phyloP scores from a whole-genome alignment of 2,329 filamentous ascomycete genomes.

The Lasiodiplodia gonubiensis region DNA sequence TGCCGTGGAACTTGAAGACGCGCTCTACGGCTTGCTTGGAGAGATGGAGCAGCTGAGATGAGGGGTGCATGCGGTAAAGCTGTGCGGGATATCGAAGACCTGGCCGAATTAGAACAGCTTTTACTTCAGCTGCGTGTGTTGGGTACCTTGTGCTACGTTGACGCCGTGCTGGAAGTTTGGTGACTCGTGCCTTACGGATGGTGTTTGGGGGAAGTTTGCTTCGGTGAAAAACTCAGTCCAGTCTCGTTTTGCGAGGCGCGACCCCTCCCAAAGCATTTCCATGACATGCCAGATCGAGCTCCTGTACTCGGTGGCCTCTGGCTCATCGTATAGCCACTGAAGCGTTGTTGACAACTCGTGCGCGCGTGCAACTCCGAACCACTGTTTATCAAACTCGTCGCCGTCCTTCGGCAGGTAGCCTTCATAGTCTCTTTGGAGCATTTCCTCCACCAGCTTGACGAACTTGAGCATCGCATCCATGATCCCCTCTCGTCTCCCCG shows the following conservation, averaged over 20 bases:
- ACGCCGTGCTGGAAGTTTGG: constrained; percentile 51
- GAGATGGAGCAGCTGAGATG: constrained; percentile 44
- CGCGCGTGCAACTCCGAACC: constrained; percentile 28
- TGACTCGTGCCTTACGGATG: background rate
- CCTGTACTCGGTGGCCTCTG: background rate
- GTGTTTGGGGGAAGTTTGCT: constrained; percentile 38
- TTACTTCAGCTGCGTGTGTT: background rate
- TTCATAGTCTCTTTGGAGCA: constrained; percentile 60
- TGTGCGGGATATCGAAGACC: constrained; percentile 44
- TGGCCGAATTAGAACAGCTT: background rate
- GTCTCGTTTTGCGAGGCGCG: constrained; percentile 35
- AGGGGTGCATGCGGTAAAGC: constrained; percentile 50
- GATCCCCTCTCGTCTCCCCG: constrained; percentile 50
- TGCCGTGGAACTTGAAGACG: constrained; percentile 48
- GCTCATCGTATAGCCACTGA: constrained; percentile 55
- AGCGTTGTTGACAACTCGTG: constrained; percentile 54
- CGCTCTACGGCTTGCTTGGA: constrained; percentile 48
- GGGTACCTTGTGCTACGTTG: constrained; percentile 51
- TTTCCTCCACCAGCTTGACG: constrained; percentile 57
- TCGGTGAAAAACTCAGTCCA: constrained; percentile 46
- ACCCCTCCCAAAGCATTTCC: constrained; percentile 46
- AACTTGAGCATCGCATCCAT: constrained; percentile 59
- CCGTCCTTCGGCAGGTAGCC: constrained; percentile 56
- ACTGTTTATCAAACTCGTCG: constrained; percentile 38
- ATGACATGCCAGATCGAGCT: constrained; percentile 48